These are phyloP conservation scores for Malus sylvestris DNA, from an alignment of 306 rosid species.

Conservation along the genomic window DNA sequence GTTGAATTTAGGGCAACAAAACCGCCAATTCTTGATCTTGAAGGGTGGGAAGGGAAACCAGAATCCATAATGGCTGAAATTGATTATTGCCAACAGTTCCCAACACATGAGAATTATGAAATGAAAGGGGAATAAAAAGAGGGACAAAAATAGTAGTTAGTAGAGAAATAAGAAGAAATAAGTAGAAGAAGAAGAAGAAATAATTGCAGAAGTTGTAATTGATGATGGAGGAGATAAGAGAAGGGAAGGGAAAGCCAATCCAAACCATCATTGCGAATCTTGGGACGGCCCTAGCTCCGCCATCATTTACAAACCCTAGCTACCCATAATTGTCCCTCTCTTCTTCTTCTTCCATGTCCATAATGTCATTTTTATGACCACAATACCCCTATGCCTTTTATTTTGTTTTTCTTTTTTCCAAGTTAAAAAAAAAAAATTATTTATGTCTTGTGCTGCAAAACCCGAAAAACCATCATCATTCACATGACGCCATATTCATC, in stretches of 20 bases:
- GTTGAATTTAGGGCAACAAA: constrained; percentile 4
- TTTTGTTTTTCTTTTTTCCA: not conserved
- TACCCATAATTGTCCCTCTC: constrained; percentile 55
- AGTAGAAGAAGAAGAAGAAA: constrained; percentile 2
- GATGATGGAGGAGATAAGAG: constrained; percentile 27
- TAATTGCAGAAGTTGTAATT: constrained; percentile 20
- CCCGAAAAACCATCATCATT: constrained; percentile 39
- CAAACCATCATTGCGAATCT: constrained; percentile 99
- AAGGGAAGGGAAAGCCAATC: constrained; percentile 79
- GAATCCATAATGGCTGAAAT: constrained; percentile 17
- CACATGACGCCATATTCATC: constrained; percentile 73
- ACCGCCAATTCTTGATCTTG: constrained; percentile 6
- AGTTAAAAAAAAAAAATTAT: too few relatives aligned
- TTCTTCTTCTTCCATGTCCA: constrained; percentile 21
- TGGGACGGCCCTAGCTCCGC: constrained; percentile 95
- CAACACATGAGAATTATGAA: constrained; percentile 35
- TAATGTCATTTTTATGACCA: constrained; percentile 28
- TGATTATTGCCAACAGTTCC: constrained; percentile 55
- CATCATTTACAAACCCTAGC: constrained; percentile 84
- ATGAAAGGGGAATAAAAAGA: constrained; percentile 16
- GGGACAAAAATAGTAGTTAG: constrained; percentile 21
- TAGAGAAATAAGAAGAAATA: constrained; percentile 38
- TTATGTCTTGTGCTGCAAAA: not conserved
- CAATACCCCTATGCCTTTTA: constrained; percentile 23
- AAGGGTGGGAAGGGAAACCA: not conserved